Evolutionary conservation across 148 eudicot genomes (phyloP).

Genomic region (Rhododendron ferrugineum): DNA sequence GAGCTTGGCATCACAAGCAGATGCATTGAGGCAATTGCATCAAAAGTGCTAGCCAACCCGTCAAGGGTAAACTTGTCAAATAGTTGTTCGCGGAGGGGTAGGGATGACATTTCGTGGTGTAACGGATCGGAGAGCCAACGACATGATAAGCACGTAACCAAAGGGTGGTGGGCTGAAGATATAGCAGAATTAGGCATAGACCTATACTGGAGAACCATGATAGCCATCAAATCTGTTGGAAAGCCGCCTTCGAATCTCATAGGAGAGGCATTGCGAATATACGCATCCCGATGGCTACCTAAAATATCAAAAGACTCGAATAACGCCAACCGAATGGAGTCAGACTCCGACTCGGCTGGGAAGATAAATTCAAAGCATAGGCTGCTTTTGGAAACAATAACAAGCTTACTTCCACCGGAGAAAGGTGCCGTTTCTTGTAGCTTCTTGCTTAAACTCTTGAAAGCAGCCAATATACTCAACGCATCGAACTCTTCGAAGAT

Average conservation of each 20-base stretch:
- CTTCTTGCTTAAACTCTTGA: slow-evolving; percentile 59
- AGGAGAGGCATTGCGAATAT: slow-evolving; percentile 75
- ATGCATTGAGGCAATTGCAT: slow-evolving; percentile 70
- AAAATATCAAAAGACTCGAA: slow-evolving; percentile 20
- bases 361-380: slow-evolving; percentile 34
- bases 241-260: slow-evolving; percentile 42
- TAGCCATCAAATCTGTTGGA: slow-evolving; percentile 69
- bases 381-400: slow-evolving; percentile 61
- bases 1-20: slow-evolving; percentile 64
- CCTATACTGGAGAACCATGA: slow-evolving; percentile 73
- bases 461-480: slow-evolving; percentile 49
- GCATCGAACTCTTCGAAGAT: slow-evolving; percentile 52
- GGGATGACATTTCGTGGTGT: slow-evolving; percentile 33
- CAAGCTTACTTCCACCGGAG: slow-evolving; percentile 65
- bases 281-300: slow-evolving; percentile 69
- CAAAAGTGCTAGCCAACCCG: slow-evolving; percentile 49
- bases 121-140: slow-evolving; percentile 32
- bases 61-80: slow-evolving; percentile 40
- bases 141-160: slow-evolving; percentile 17
- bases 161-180: slow-evolving; percentile 92
- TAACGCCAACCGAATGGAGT: slow-evolving; percentile 17
- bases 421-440: slow-evolving; percentile 62
- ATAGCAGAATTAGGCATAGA: slow-evolving; percentile 65
- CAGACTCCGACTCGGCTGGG: slow-evolving; percentile 24
- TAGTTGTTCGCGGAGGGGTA: slow-evolving; percentile 37